These are phyloP conservation scores for Apiotrichum domesticum DNA, from an alignment of 1,284 basidiomycete species.

Conservation along the genomic window DNA sequence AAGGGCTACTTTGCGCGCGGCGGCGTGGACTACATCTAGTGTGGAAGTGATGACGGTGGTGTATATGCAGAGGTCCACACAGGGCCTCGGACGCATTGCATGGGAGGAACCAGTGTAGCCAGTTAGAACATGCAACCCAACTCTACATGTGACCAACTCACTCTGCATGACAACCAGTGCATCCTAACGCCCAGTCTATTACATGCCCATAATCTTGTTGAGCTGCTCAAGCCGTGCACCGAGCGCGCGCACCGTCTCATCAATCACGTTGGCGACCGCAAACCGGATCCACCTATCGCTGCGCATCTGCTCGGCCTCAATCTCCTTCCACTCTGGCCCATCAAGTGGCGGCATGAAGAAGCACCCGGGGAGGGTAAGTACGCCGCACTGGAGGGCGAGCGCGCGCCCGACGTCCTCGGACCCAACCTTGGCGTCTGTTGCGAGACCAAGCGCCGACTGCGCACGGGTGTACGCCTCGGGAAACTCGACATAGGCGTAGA, in stretches of 20 bases:
- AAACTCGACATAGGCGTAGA: slow-evolving; percentile 69
- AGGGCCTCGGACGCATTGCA: too few relatives aligned
- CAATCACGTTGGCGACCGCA: slow-evolving; percentile 72
- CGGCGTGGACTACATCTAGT: slow-evolving; percentile 32
- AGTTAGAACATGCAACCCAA: too few relatives aligned
- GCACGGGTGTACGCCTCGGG: slow-evolving; percentile 51
- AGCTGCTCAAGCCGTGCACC: slow-evolving; percentile 57
- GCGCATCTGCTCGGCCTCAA: slow-evolving; percentile 34
- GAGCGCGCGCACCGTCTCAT: slow-evolving; percentile 56
- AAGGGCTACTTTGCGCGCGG: slow-evolving; percentile 73
- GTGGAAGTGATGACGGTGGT: too few relatives aligned
- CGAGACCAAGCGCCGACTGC: too few relatives aligned
- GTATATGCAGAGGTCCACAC: too few relatives aligned
- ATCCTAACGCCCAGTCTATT: background rate
- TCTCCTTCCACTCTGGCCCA: slow-evolving; percentile 35
- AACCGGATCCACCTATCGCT: slow-evolving; percentile 47
- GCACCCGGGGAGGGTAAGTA: slow-evolving; percentile 61
- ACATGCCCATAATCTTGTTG: slow-evolving; percentile 32
- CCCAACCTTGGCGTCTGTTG: slow-evolving; percentile 11
- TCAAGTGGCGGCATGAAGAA: slow-evolving; percentile 56
- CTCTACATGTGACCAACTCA: too few relatives aligned
- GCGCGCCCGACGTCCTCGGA: slow-evolving; percentile 56
- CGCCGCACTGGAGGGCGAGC: slow-evolving; percentile 60
- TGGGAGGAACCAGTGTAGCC: too few relatives aligned
- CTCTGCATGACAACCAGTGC: too few relatives aligned